Base-by-base conservation (phyloP, 257 asterid species). In the Nemophila menziesii region DNA sequence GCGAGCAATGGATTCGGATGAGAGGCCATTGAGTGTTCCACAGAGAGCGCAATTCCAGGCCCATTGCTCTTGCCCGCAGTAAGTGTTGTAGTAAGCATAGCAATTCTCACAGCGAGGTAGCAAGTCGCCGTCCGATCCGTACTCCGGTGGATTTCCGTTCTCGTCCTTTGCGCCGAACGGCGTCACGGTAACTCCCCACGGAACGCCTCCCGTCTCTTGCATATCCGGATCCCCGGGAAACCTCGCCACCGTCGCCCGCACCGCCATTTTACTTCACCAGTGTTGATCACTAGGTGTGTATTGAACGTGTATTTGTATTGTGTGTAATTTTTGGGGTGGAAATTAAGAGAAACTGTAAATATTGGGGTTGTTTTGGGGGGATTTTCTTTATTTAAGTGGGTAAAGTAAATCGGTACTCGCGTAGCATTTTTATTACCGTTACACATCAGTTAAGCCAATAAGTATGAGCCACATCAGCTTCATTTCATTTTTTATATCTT, bases 11-110 rank as follows among this genome's bases (percentile, higher is more conserved):
- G 87, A 66, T 44, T 64, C 64, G 18, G 86, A 51, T 12, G 95
- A 53, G 22, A 84, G 77, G 20, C 94, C 98, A 65, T 80, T 84
- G 52, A 84, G 77, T 48, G 94, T 78, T 46, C 96, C 96, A 67
- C 98, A 89, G 5, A 89, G 73, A 17, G 80, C 57, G 60, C 98
- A 89, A 55, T 75, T 78, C 96, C 94, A 89, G 1, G 96, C 76
- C 96, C 98, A 89, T 67, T 89, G 98, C 41, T 89, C 98, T 71
- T 62, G 95, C 17, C 84, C 94, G 54, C 98, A 89, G 60, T 66
- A 89, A 27, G 93, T 76, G 38, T 84, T 89, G 61, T 80, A 89
- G 64, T 89, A 84, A 1, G 79, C 93, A 92, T 93, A 89, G 55
- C 98, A 89, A 61, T 89, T 84, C 80, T 89, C 98, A 62, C 98